Conservation (phyloP, 768 basidiomycete genomes). For the Russula abietina region DNA sequence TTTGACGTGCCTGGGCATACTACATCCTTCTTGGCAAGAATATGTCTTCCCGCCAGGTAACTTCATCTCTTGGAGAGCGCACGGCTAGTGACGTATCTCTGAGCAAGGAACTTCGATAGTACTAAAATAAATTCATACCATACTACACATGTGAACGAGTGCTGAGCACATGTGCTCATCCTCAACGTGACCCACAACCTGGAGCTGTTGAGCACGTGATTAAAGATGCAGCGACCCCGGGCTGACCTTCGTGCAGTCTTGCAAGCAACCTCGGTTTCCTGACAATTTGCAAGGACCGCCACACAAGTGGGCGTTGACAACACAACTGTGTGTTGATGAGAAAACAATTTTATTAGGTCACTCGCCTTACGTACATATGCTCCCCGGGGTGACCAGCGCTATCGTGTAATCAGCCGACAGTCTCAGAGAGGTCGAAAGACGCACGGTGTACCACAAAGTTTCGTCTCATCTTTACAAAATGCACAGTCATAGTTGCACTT, state of each 20-base stretch:
- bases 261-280: conserved; percentile 46
- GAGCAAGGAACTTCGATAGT: background rate
- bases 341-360: background rate
- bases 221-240: background rate
- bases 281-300: conserved; percentile 44
- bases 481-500: conserved; percentile 41
- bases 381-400: conserved; percentile 54
- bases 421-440: conserved; percentile 22
- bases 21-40: conserved; percentile 17
- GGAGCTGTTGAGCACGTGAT: background rate
- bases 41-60: conserved; percentile 6
- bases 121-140: conserved; percentile 32
- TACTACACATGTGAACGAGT: conserved; percentile 48
- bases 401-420: background rate
- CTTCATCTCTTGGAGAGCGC: conserved; percentile 16
- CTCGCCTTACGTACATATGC: conserved; percentile 41
- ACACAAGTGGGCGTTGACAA: conserved; percentile 46
- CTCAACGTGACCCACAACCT: conserved; percentile 47
- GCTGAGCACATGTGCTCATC: conserved; percentile 51
- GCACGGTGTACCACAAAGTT: conserved; percentile 44
- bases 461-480: conserved; percentile 35
- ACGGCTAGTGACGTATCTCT: conserved; percentile 14
- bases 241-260: conserved; percentile 48
- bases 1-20: conserved; percentile 11
- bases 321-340: conserved; percentile 38